These are phyloP conservation scores for Termitomyces sp. DNA, from an alignment of 768 basidiomycete genomes.

Conservation along the genomic window DNA sequence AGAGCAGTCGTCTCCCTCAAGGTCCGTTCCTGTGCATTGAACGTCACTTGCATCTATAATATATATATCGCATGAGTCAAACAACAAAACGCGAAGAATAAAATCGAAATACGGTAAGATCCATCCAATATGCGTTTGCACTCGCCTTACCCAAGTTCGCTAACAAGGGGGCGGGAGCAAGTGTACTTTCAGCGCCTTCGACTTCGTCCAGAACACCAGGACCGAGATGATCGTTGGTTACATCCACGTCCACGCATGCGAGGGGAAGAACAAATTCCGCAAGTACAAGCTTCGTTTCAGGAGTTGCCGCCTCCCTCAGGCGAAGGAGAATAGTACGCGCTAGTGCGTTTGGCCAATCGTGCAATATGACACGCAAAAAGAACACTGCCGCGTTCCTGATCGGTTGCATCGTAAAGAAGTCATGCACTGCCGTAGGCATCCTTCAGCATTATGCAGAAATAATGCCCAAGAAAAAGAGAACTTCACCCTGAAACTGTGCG, in stretches of 20 bases:
- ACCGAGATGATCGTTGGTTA: slow-evolving; percentile 15
- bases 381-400: slow-evolving; percentile 56
- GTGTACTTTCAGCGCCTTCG: slow-evolving; percentile 49
- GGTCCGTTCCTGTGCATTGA: slow-evolving; percentile 71
- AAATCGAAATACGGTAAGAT: slow-evolving; percentile 50
- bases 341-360: slow-evolving; percentile 74
- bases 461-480: not conserved
- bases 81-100: not conserved
- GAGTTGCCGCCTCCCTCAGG: slow-evolving; percentile 43
- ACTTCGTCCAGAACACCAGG: slow-evolving; percentile 33
- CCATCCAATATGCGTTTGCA: slow-evolving; percentile 69
- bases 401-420: slow-evolving; percentile 72
- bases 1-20: slow-evolving; percentile 59
- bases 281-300: slow-evolving; percentile 60
- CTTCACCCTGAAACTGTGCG: slow-evolving; percentile 50
- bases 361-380: slow-evolving; percentile 66
- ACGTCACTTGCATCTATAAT: slow-evolving; percentile 62
- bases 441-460: not conserved
- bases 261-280: slow-evolving; percentile 71
- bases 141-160: slow-evolving; percentile 74
- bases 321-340: slow-evolving; percentile 44
- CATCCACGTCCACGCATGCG: slow-evolving; percentile 57
- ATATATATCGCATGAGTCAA: not conserved
- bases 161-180: slow-evolving; percentile 61
- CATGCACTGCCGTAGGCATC: slow-evolving; percentile 46